Conservation (phyloP, 805 yeast genomes). For the Saturnispora galanensis region DNA sequence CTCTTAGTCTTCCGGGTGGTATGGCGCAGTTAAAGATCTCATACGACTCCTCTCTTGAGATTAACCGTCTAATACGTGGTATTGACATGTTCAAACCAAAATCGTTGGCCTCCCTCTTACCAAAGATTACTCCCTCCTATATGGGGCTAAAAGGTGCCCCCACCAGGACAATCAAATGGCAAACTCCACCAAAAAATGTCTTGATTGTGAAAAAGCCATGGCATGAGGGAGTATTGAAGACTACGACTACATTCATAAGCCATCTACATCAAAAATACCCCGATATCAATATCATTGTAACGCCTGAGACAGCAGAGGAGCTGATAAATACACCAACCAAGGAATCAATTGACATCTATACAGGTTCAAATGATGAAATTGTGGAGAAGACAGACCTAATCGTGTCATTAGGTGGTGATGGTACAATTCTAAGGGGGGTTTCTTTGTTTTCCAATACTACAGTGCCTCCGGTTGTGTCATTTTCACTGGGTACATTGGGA, state of each 20-base stretch:
- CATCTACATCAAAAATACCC: constrained; percentile 58
- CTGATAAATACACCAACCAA: constrained; percentile 21
- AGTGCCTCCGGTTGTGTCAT: constrained; percentile 85
- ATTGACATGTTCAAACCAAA: constrained; percentile 5
- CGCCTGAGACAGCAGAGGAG: constrained; percentile 66
- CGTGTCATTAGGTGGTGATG: constrained; percentile 94
- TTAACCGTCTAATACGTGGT: no score
- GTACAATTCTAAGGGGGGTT: constrained; percentile 80
- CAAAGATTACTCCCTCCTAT: constrained; percentile 38
- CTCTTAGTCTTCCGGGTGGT: no score
- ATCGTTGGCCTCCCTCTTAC: constrained; percentile 10
- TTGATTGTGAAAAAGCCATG: constrained; percentile 80
- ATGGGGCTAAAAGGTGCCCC: constrained; percentile 48
- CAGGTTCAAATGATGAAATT: constrained; percentile 52
- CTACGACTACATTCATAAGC: constrained; percentile 55
- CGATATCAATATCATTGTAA: constrained; percentile 65
- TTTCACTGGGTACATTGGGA: constrained; percentile 86
- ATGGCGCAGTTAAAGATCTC: background rate
- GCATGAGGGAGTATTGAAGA: constrained; percentile 51
- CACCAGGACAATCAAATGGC: constrained; percentile 60
- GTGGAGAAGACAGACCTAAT: constrained; percentile 63
- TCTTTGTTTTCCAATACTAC: constrained; percentile 58
- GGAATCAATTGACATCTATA: constrained; percentile 30
- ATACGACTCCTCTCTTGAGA: no score
- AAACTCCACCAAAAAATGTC: constrained; percentile 61